phyloP scores from a whole-genome alignment of 73 alveolate genomes.

The Paramecium sexaurelia region DNA sequence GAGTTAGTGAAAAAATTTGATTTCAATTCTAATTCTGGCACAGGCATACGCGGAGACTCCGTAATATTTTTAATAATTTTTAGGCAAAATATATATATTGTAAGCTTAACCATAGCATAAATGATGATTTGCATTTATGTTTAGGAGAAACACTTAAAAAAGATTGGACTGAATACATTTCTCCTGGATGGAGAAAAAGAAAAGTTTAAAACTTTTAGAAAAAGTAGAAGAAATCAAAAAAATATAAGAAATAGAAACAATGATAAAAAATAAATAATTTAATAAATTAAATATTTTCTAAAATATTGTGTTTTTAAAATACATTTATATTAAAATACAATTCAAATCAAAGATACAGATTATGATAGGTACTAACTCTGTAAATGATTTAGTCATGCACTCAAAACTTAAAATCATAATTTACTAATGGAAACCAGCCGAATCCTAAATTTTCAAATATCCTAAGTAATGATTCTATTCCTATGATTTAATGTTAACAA shows the following conservation, averaged over 20 bases:
- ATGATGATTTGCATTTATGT: slow-evolving; percentile 26
- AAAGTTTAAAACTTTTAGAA: neutral
- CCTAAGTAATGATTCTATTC: too few relatives aligned
- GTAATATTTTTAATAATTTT: neutral
- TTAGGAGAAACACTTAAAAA: slow-evolving; percentile 24
- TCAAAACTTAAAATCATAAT: too few relatives aligned
- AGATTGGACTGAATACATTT: slow-evolving; percentile 35
- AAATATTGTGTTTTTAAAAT: too few relatives aligned
- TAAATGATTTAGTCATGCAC: too few relatives aligned
- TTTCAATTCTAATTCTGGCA: slow-evolving; percentile 50
- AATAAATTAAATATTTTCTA: too few relatives aligned
- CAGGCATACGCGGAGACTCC: neutral
- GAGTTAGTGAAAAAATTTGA: slow-evolving; percentile 50
- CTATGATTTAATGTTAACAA: too few relatives aligned
- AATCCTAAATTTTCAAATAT: too few relatives aligned
- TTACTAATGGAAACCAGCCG: too few relatives aligned
- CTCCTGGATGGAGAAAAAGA: slow-evolving; percentile 54
- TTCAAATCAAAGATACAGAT: too few relatives aligned
- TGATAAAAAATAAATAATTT: neutral
- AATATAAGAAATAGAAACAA: neutral
- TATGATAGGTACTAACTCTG: too few relatives aligned
- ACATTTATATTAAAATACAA: too few relatives aligned
- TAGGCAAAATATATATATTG: slow-evolving; percentile 29
- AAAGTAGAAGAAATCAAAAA: neutral
- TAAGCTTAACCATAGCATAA: slow-evolving; percentile 1